phyloP scores from a whole-genome alignment of 2,329 filamentous ascomycete species.

The Chaetothyriales sp. region DNA sequence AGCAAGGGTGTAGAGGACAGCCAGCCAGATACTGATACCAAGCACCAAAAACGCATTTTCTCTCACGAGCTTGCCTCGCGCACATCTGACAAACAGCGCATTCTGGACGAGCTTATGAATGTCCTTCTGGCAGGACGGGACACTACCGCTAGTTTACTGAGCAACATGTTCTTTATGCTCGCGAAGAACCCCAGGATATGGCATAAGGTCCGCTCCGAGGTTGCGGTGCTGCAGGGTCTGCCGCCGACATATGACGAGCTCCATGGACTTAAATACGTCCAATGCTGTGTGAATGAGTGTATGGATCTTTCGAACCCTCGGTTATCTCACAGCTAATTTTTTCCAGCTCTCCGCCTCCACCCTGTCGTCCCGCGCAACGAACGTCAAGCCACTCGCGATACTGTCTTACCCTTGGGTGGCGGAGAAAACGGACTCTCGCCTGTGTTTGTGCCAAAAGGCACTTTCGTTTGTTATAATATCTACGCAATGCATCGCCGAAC shows the following conservation, averaged over 20 bases:
- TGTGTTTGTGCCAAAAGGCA: slow-evolving; percentile 34
- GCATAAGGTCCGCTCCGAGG: slow-evolving; percentile 28
- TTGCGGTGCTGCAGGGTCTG: slow-evolving; percentile 11
- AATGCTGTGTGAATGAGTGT: slow-evolving; percentile 19
- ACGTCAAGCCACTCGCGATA: slow-evolving; percentile 27
- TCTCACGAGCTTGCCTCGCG: slow-evolving; percentile 13
- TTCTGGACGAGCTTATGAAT: slow-evolving; percentile 21
- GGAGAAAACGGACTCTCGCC: slow-evolving; percentile 32
- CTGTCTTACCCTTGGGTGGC: slow-evolving; percentile 34
- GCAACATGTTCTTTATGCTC: slow-evolving; percentile 22
- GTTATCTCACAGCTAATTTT: slow-evolving; percentile 3
- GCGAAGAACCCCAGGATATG: slow-evolving; percentile 24
- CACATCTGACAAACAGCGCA: slow-evolving; percentile 12
- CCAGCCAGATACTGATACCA: background rate
- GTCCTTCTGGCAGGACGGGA: slow-evolving; percentile 26
- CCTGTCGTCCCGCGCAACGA: slow-evolving; percentile 27
- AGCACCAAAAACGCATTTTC: slow-evolving; percentile 13
- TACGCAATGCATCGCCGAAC: slow-evolving; percentile 25
- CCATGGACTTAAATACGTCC: slow-evolving; percentile 17
- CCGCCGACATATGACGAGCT: slow-evolving; percentile 13
- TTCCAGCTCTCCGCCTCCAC: slow-evolving; percentile 29
- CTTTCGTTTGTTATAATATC: slow-evolving; percentile 29
- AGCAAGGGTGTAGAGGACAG: background rate
- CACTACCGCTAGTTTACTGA: slow-evolving; percentile 24
- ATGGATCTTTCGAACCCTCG: slow-evolving; percentile 1